Evolutionary conservation across 2,329 filamentous ascomycete species (phyloP).

Genomic region (Penicillium sp.): DNA sequence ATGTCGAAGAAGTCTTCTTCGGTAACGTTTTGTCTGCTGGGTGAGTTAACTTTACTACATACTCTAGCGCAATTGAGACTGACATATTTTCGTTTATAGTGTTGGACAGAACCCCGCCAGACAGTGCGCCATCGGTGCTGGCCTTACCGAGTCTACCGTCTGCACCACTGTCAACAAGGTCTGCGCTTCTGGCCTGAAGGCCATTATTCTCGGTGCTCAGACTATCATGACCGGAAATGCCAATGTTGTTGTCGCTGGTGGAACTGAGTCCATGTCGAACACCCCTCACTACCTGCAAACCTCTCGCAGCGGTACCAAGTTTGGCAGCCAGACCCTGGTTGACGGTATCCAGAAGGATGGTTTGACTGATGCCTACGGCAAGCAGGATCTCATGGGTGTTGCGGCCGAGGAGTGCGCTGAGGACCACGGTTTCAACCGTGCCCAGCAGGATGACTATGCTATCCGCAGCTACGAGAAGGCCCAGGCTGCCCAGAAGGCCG

Average conservation of each 20-base stretch:
- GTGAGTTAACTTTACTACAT: slow-evolving; percentile 50
- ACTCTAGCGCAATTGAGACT: slow-evolving; percentile 4
- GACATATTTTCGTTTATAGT: slow-evolving; percentile 46
- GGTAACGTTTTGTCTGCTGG: slow-evolving; percentile 97
- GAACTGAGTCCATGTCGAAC: slow-evolving; percentile 98
- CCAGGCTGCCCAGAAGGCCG: slow-evolving; percentile 76
- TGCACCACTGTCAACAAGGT: slow-evolving; percentile 99
- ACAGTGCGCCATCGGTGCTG: slow-evolving; percentile 87
- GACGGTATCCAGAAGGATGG: slow-evolving; percentile 95
- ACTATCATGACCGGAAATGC: slow-evolving; percentile 97
- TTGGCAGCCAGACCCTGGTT: slow-evolving; percentile 82
- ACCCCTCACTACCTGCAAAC: slow-evolving; percentile 90
- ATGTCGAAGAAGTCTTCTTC: slow-evolving; percentile 96
- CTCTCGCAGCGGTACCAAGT: slow-evolving; percentile 85
- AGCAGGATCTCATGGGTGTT: slow-evolving; percentile 95
- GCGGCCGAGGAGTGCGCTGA: slow-evolving; percentile 86
- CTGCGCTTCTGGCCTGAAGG: slow-evolving; percentile 92
- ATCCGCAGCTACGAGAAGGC: slow-evolving; percentile 94
- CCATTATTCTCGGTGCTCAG: slow-evolving; percentile 89
- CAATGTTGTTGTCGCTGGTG: slow-evolving; percentile 87
- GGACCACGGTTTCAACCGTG: slow-evolving; percentile 76
- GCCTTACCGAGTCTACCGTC: slow-evolving; percentile 73
- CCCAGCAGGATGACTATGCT: slow-evolving; percentile 92
- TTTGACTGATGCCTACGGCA: slow-evolving; percentile 84
- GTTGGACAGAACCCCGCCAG: slow-evolving; percentile 94